Base-by-base conservation (phyloP, 495 filamentous ascomycete genomes). In the Mytilinidion resinicola region DNA sequence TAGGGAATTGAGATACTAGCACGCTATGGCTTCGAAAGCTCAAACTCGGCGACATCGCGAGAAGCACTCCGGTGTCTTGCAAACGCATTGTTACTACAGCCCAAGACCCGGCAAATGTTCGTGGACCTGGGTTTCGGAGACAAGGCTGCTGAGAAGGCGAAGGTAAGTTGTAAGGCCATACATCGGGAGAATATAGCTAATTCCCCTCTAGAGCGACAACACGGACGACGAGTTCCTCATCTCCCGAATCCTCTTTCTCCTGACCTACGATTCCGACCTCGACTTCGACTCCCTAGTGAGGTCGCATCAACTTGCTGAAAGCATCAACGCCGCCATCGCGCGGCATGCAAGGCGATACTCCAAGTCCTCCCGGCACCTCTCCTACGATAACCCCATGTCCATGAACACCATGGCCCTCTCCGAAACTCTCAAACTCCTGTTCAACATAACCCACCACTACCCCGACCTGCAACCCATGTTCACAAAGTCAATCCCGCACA, bases 151-250 rank as follows among this genome's bases (percentile, higher is more conserved):
- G 80, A 83, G 47, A 82, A 78, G 55, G 78, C 96, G 36, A 86
- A 88, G 70, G 84, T 82, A 67, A 21, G 67, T 54, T 3, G 17
- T 38, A 12, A n/a, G 47, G 30, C 3, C 15, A 19, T 11, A 19
- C 10, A 1, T 19, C 14, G 20, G 46, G 15, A 7, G 7, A 9
- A 6, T 12, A 12, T 7, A 37, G 50, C 25, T 36, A 15, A 37
- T 33, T 19, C 33, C 4, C 19, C 39, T 36, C 8, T 48, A 82
- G 81, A 85, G 77, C 61, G 85, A 91, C 68, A 86, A 77, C 63
- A 77, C 78, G 14, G 91, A 97, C 50, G 88, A 98, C 65, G 91
- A 98, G 69, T 95, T 98, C 73, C 75, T 96, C 0, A 74, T 82
- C 36, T 87, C 86, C 42, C 81, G 93, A 35, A 85, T 98, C 19